These are phyloP conservation scores for Verticillium nonalfalfae DNA, from an alignment of 2,329 filamentous ascomycete genomes.

Conservation along the genomic window DNA sequence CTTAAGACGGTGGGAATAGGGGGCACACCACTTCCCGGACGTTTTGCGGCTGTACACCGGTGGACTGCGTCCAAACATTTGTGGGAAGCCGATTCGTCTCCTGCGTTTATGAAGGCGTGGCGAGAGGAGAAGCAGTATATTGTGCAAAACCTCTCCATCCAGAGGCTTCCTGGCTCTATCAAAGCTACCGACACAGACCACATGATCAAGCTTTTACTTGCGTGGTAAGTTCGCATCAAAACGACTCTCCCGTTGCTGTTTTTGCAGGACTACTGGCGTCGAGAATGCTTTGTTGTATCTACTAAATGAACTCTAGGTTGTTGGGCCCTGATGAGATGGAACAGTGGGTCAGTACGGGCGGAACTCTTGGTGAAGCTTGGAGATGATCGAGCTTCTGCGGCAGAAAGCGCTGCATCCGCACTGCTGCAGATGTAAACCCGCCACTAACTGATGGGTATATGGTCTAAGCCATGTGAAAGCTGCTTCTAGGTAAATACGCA, in stretches of 20 bases:
- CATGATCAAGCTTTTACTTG: conserved; percentile 30
- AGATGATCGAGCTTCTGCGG: no score
- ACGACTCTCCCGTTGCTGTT: not conserved
- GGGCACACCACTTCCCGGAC: conserved; percentile 4
- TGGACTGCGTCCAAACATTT: conserved; percentile 34
- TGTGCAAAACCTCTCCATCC: conserved; percentile 25
- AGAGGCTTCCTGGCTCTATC: conserved; percentile 28
- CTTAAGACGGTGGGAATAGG: conserved; percentile 18
- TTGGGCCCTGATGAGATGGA: conserved; percentile 11
- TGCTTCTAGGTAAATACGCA: no score
- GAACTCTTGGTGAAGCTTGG: not conserved
- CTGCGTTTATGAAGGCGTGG: conserved; percentile 37
- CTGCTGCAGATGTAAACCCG: no score
- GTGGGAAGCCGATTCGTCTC: conserved; percentile 33
- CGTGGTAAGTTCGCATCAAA: conserved; percentile 21
- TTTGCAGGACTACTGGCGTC: no score
- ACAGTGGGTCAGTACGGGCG: conserved; percentile 3
- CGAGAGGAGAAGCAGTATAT: conserved; percentile 30
- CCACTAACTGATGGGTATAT: no score
- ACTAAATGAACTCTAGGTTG: not conserved
- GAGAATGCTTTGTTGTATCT: not conserved
- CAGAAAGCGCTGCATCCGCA: no score
- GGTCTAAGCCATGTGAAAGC: no score
- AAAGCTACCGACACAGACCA: conserved; percentile 30
- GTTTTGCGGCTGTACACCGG: conserved; percentile 14